phyloP scores from a whole-genome alignment of 371 early-diverging fungal genomes.

The Mucor piriformis region DNA sequence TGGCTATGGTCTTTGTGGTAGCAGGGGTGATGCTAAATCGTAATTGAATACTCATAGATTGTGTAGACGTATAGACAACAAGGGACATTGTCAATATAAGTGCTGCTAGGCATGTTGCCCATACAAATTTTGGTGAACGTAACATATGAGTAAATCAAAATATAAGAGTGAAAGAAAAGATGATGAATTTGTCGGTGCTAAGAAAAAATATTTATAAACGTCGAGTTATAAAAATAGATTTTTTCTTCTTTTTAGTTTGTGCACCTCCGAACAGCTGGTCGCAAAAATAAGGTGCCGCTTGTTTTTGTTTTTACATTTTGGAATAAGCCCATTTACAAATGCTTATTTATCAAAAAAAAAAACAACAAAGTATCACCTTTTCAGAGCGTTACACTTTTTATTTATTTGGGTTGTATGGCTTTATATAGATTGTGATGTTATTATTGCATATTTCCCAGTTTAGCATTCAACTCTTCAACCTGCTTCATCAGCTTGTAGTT shows the following conservation, averaged over 20 bases:
- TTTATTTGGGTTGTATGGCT: too few relatives aligned
- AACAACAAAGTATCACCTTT: neutral
- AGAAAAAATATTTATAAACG: conserved; percentile 2
- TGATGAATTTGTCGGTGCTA: neutral
- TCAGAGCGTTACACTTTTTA: neutral
- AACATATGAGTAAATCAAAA: conserved; percentile 9
- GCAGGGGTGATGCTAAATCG: conserved; percentile 11
- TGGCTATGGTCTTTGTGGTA: neutral
- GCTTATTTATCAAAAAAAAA: neutral
- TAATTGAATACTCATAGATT: conserved; percentile 22
- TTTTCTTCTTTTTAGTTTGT: conserved; percentile 4
- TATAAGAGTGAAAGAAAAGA: conserved; percentile 10
- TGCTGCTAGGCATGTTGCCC: conserved; percentile 21
- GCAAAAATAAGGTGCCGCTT: neutral
- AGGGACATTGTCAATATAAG: conserved; percentile 17
- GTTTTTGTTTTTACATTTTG: neutral
- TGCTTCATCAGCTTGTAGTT: conserved; percentile 59
- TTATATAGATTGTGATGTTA: neutral
- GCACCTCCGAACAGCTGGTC: neutral
- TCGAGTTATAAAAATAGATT: conserved; percentile 5
- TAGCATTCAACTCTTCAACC: conserved; percentile 69
- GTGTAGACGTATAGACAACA: conserved; percentile 24
- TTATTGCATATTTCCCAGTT: conserved; percentile 43
- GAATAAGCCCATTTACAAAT: neutral
- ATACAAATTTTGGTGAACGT: conserved; percentile 22